Base-by-base conservation (phyloP, 306 rosid genomes). In the Vigna angularis region DNA sequence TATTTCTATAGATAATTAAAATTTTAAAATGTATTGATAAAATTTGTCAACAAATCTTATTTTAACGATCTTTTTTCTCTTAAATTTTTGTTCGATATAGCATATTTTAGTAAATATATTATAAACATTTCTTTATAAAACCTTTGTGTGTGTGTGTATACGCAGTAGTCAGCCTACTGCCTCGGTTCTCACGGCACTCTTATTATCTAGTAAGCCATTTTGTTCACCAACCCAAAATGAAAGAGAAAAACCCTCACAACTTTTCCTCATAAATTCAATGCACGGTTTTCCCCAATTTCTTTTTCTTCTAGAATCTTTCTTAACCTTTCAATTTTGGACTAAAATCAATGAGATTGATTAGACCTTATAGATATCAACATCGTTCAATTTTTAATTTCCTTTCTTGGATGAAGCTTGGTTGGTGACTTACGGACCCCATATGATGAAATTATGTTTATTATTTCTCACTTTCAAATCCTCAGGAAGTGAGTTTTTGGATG, bases 141-240 rank as follows among this genome's bases (percentile, higher is more conserved):
- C 28, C 28, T 20, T 20, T 20, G 22, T 20, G 1, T 20, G 22
- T 20, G 22, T 20, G 22, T 20, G 22, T 20, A 42, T 14, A 5
- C 24, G 70, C 28, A 40, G 17, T 1, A 38, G 58, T 28, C 5
- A 6, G 63, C 22, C 5, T 42, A 66, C n/a, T 71, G 64, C 83
- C 73, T 72, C 79, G 76, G 58, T 58, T 79, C 64, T 66, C 83
- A 16, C 86, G 72, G 76, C 87, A 71, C 68, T 78, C 55, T 70
- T 77, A 58, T 81, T 74, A 82, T 69, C 70, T 53, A 83, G 79
- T 81, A 83, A 74, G 85, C 82, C 83, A 76, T 90, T 30, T 90
- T 83, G 96, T 83, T 88, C 83, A 91, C 92, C 97, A 87, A 89
- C 93, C 93, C 77, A 77, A 64, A 83, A 69, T 48, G 75, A 70